phyloP scores from a whole-genome alignment of 2,329 filamentous ascomycete genomes.

The Ascosphaera aggregata region DNA sequence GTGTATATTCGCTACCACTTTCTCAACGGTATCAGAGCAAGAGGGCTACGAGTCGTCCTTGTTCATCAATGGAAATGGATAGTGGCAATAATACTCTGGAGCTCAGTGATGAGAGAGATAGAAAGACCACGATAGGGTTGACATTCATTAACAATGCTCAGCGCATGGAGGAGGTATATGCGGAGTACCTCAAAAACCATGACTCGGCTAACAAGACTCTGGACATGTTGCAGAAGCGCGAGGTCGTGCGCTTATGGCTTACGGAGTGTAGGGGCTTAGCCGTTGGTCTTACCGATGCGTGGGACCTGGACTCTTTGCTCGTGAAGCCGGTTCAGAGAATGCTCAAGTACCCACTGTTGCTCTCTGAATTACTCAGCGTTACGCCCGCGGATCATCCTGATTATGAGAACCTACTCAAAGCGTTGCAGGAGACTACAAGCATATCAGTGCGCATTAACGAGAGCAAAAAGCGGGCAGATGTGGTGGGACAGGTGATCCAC shows the following conservation, averaged over 20 bases:
- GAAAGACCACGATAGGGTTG: constrained; percentile 32
- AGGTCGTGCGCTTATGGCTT: constrained; percentile 56
- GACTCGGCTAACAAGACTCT: constrained; percentile 40
- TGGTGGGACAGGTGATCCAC: constrained; percentile 64
- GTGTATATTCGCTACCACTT: constrained; percentile 48
- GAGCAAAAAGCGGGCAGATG: constrained; percentile 80
- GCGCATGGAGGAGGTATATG: constrained; percentile 40
- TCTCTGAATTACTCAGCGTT: constrained; percentile 54
- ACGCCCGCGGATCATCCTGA: constrained; percentile 74
- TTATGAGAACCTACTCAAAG: constrained; percentile 41
- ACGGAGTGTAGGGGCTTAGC: constrained; percentile 83
- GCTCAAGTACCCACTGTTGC: constrained; percentile 75
- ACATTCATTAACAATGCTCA: constrained; percentile 32
- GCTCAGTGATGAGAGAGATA: constrained; percentile 30
- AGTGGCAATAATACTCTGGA: constrained; percentile 9
- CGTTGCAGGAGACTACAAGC: constrained; percentile 43
- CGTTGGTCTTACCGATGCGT: constrained; percentile 75
- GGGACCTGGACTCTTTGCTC: constrained; percentile 86
- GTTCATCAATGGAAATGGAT: constrained; percentile 9
- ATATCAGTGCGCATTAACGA: constrained; percentile 60
- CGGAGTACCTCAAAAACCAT: constrained; percentile 40
- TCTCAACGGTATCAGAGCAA: constrained; percentile 29
- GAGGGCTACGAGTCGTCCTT: constrained; percentile 21
- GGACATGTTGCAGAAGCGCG: constrained; percentile 23
- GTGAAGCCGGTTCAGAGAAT: constrained; percentile 94